phyloP scores from a whole-genome alignment of 768 basidiomycete species.

The Suillus weaverae region DNA sequence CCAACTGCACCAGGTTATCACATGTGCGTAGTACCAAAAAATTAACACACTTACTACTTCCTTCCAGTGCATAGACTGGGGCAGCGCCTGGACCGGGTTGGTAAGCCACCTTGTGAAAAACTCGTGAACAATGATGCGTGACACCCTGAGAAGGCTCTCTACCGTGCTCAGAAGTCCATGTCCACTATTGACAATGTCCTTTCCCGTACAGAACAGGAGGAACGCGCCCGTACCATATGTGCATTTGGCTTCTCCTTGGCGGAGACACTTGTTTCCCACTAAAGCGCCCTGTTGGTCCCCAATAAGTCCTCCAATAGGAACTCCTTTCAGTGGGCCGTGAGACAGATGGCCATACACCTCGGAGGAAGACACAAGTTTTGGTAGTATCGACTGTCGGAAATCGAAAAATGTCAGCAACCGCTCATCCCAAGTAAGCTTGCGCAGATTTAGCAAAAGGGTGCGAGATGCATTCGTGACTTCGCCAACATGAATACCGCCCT shows the following conservation, averaged over 20 bases:
- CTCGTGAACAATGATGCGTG: slow-evolving; percentile 4
- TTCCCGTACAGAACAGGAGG: slow-evolving; percentile 91
- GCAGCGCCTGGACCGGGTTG: slow-evolving; percentile 76
- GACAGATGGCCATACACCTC: slow-evolving; percentile 86
- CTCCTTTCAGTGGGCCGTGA: slow-evolving; percentile 64
- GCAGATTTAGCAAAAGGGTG: slow-evolving; percentile 86
- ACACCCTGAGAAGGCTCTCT: background rate
- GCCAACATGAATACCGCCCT: slow-evolving; percentile 74
- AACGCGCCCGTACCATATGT: slow-evolving; percentile 99
- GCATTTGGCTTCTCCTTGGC: slow-evolving; percentile 93
- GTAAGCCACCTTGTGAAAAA: slow-evolving; percentile 69
- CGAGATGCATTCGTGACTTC: slow-evolving; percentile 97
- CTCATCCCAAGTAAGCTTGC: slow-evolving; percentile 80
- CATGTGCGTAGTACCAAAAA: background rate
- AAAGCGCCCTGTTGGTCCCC: slow-evolving; percentile 99
- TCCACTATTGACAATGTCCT: slow-evolving; percentile 77
- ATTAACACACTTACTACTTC: slow-evolving; percentile 66
- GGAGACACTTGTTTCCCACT: slow-evolving; percentile 93
- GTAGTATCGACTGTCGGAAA: slow-evolving; percentile 74
- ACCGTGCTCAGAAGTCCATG: slow-evolving; percentile 92
- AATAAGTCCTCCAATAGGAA: slow-evolving; percentile 88
- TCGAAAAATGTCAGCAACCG: slow-evolving; percentile 86
- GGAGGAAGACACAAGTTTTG: slow-evolving; percentile 85
- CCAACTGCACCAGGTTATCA: slow-evolving; percentile 53
- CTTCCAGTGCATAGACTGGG: slow-evolving; percentile 93